Evolutionary conservation across 2,329 filamentous ascomycete species (phyloP).

Genomic region (Colletotrichum brevisporum): DNA sequence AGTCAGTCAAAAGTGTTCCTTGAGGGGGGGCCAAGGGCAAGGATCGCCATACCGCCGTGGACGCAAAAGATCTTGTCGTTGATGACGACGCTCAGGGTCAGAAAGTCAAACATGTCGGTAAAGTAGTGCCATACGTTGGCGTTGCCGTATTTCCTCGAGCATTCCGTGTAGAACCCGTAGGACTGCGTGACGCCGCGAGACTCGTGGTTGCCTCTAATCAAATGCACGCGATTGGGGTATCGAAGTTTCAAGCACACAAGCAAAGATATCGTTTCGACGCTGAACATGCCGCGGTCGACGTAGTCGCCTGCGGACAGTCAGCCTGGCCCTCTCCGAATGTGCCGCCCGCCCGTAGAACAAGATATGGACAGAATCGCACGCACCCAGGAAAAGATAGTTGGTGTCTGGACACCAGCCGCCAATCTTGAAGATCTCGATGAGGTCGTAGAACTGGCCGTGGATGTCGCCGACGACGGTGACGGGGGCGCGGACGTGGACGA

Average conservation of each 20-base stretch:
- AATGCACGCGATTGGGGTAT: conserved; percentile 94
- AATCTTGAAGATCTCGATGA: conserved; percentile 99
- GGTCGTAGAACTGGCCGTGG: conserved; percentile 98
- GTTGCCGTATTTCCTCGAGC: conserved; percentile 97
- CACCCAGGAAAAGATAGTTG: conserved; percentile 97
- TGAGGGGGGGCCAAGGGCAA: too few relatives aligned
- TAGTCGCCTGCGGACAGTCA: conserved; percentile 80
- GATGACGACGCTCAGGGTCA: conserved; percentile 96
- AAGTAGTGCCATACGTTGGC: conserved; percentile 99
- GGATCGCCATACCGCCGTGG: conserved; percentile 77
- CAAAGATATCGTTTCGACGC: conserved; percentile 97
- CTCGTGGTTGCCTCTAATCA: conserved; percentile 98
- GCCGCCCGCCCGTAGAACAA: conserved; percentile 15
- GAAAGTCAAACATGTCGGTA: conserved; percentile 99
- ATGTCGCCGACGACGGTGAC: conserved; percentile 99
- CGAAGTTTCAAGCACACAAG: conserved; percentile 97
- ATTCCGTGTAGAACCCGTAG: conserved; percentile 99
- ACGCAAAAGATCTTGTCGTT: conserved; percentile 99
- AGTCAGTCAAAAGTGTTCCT: not conserved
- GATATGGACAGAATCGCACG: conserved; percentile 35
- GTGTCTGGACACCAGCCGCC: conserved; percentile 97
- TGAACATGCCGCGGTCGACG: conserved; percentile 98
- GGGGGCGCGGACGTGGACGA: conserved; percentile 94
- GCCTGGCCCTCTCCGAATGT: not conserved
- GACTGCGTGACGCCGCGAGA: conserved; percentile 98